Conservation (phyloP, 108 stramenopile species). For the Cyclostephanos tholiformis region DNA sequence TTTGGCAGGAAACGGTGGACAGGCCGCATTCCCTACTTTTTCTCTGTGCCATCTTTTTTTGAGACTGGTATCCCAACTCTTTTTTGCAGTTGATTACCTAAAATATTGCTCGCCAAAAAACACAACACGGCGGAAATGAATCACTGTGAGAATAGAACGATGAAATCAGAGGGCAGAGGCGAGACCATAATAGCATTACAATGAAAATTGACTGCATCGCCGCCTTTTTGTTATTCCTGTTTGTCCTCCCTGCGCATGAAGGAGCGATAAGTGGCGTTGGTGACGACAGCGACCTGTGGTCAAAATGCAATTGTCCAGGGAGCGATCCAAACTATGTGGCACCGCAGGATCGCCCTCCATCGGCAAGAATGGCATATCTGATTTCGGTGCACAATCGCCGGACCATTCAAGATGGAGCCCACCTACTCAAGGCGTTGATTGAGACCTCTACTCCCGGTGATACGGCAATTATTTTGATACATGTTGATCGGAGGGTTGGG, state of each 20-base stretch:
- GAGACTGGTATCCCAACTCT: too few relatives aligned
- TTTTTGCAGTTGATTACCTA: too few relatives aligned
- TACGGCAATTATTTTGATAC: constrained; percentile 70
- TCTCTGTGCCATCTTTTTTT: too few relatives aligned
- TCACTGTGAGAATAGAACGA: too few relatives aligned
- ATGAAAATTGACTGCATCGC: not conserved
- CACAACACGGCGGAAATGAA: too few relatives aligned
- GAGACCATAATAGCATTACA: too few relatives aligned
- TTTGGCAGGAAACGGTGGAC: too few relatives aligned
- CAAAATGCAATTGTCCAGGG: constrained; percentile 40
- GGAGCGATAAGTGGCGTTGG: not conserved
- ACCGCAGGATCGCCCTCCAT: constrained; percentile 7
- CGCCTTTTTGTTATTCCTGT: not conserved
- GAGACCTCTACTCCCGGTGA: constrained; percentile 49
- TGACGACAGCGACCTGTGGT: constrained; percentile 20
- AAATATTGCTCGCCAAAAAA: too few relatives aligned
- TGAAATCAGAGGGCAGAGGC: too few relatives aligned
- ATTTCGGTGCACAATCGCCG: constrained; percentile 80
- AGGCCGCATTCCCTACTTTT: too few relatives aligned
- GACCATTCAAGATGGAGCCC: constrained; percentile 70
- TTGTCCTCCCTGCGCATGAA: constrained; percentile 1
- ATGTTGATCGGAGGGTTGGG: constrained; percentile 65
- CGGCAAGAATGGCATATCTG: constrained; percentile 75
- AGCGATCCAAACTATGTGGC: constrained; percentile 1
- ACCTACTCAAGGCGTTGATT: constrained; percentile 69